Percentiles rank a stretch among this genome's conserved stretches.
Evolutionary conservation across 495 filamentous ascomycete species (phyloP).

Genomic region (Xylaria acuta): DNA sequence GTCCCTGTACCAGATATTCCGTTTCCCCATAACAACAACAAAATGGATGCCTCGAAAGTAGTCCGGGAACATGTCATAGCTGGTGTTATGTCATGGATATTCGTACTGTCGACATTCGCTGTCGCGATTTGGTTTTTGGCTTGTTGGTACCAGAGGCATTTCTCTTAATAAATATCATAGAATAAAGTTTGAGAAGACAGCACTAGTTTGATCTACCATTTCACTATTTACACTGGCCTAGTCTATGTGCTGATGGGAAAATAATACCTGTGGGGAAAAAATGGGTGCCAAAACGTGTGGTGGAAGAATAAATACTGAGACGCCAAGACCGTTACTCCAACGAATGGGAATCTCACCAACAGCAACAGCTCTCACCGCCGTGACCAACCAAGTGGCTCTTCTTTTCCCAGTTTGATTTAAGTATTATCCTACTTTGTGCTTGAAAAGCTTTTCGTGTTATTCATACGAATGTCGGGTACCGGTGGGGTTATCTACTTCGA

Average conservation of each 20-base stretch:
- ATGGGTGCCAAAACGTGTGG: background rate
- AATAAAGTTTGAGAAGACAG: slow-evolving; percentile 10
- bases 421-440: background rate
- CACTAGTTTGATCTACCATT: background rate
- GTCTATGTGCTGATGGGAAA: background rate
- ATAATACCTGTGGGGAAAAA: background rate
- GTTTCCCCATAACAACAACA: slow-evolving; percentile 48
- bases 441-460: slow-evolving; percentile 36
- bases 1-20: slow-evolving; percentile 43
- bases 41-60: slow-evolving; percentile 35
- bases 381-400: background rate
- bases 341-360: background rate
- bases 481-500: slow-evolving; percentile 37
- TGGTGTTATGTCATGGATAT: slow-evolving; percentile 35
- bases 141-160: slow-evolving; percentile 24
- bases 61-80: slow-evolving; percentile 36
- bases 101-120: slow-evolving; percentile 34
- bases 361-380: background rate
- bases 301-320: background rate
- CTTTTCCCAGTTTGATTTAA: background rate
- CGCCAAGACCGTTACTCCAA: background rate
- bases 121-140: slow-evolving; percentile 33
- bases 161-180: slow-evolving; percentile 19
- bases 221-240: background rate
- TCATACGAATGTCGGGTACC: slow-evolving; percentile 35